Percentiles rank a stretch among this genome's conserved stretches.
These are phyloP conservation scores for Penstemon eatonii DNA, from an alignment of 257 asterid genomes.

Conservation along the genomic window DNA sequence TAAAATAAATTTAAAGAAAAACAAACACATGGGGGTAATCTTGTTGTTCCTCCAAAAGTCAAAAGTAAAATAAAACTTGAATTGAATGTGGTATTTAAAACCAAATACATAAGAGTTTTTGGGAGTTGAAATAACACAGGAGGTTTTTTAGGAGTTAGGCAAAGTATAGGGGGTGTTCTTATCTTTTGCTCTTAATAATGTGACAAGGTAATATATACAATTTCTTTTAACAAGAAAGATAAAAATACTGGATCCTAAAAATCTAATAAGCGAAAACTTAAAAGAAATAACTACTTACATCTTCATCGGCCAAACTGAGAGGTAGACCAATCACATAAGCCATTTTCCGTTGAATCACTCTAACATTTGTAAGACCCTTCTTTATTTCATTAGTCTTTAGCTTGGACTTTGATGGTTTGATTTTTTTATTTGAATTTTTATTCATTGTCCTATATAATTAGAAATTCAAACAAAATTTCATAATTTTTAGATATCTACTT, in stretches of 20 bases:
- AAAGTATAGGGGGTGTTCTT: too few species aligned
- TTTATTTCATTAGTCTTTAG: slow-evolving; percentile 72
- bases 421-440: slow-evolving; percentile 56
- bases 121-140: too few species aligned
- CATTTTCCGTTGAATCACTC: slow-evolving; percentile 95
- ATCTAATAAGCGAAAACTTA: not conserved
- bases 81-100: too few species aligned
- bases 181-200: too few species aligned
- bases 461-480: slow-evolving; percentile 25
- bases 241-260: slow-evolving; percentile 8
- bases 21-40: too few species aligned
- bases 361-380: slow-evolving; percentile 79
- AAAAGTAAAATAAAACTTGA: too few species aligned
- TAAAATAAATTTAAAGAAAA: too few species aligned
- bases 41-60: too few species aligned
- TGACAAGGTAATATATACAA: too few species aligned
- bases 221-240: too few species aligned
- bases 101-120: too few species aligned
- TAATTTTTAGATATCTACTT: slow-evolving; percentile 12
- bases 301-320: slow-evolving; percentile 88
- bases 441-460: slow-evolving; percentile 47
- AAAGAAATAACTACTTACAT: slow-evolving; percentile 47
- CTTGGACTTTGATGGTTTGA: slow-evolving; percentile 76
- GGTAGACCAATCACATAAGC: slow-evolving; percentile 94
- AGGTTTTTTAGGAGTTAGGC: too few species aligned